These are phyloP conservation scores for Lactarius sanguifluus DNA, from an alignment of 768 basidiomycete genomes.

Conservation along the genomic window DNA sequence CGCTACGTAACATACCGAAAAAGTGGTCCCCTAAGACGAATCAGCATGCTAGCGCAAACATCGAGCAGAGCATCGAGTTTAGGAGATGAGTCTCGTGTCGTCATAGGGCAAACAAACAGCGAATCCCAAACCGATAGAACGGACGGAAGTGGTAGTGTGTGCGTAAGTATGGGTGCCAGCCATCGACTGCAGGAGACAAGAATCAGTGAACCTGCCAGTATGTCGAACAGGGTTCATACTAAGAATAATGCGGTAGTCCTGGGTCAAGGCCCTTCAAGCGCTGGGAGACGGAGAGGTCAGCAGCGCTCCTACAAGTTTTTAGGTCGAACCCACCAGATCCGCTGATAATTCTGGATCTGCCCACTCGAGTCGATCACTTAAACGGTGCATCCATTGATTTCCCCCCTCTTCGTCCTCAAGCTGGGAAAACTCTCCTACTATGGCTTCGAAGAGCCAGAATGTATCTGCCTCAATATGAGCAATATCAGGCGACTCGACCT, in stretches of 20 bases:
- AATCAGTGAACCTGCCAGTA: background rate
- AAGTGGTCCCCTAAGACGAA: slow-evolving; percentile 54
- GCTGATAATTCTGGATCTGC: slow-evolving; percentile 62
- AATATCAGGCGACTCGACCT: slow-evolving; percentile 58
- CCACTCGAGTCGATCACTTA: slow-evolving; percentile 60
- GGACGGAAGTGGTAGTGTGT: slow-evolving; percentile 64
- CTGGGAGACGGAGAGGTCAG: slow-evolving; percentile 39
- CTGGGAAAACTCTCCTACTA: slow-evolving; percentile 71
- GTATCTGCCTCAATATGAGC: slow-evolving; percentile 76
- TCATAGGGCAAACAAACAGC: slow-evolving; percentile 58
- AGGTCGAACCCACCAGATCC: slow-evolving; percentile 51
- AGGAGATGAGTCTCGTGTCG: slow-evolving; percentile 51
- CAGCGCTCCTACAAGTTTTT: background rate
- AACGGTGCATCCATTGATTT: slow-evolving; percentile 58
- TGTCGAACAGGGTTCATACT: slow-evolving; percentile 47
- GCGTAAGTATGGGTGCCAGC: slow-evolving; percentile 69
- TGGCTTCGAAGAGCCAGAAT: slow-evolving; percentile 78
- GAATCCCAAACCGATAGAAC: slow-evolving; percentile 70
- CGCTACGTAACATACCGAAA: slow-evolving; percentile 46
- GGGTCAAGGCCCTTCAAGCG: slow-evolving; percentile 66
- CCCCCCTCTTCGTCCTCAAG: slow-evolving; percentile 69
- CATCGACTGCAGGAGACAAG: slow-evolving; percentile 53
- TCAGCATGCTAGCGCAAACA: slow-evolving; percentile 66
- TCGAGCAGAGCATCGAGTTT: slow-evolving; percentile 72
- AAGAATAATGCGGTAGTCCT: slow-evolving; percentile 73